These are phyloP conservation scores for Penicillium sp. DNA, from an alignment of 2,329 filamentous ascomycete genomes.

Conservation along the genomic window DNA sequence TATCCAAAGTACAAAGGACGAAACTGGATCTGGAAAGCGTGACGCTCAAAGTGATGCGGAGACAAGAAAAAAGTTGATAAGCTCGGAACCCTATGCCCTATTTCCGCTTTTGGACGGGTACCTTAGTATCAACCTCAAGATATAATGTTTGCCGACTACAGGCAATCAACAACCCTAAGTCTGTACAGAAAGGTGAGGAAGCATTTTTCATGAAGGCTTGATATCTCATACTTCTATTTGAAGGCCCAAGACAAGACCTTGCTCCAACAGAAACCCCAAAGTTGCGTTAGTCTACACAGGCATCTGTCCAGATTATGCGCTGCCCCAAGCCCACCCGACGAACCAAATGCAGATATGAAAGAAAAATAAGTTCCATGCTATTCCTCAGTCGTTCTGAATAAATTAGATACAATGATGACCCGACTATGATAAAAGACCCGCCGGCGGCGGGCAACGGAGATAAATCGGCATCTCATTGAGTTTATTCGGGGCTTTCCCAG, in stretches of 20 bases:
- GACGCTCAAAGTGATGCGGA: conserved; percentile 15
- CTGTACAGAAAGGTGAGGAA: neutral
- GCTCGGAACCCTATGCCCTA: conserved; percentile 43
- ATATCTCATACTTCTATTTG: neutral
- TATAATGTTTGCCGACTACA: neutral
- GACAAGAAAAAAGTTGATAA: conserved; percentile 33
- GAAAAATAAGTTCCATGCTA: conserved; percentile 29
- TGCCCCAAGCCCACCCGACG: conserved; percentile 2
- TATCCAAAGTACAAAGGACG: neutral
- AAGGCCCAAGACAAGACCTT: neutral
- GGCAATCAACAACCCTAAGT: neutral
- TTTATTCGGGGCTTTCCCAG: conserved; percentile 44
- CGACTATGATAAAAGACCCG: conserved; percentile 19
- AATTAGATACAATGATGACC: conserved; percentile 34
- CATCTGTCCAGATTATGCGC: neutral
- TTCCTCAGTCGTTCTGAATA: conserved; percentile 37
- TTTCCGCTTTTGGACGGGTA: conserved; percentile 27
- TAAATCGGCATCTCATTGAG: conserved; percentile 20
- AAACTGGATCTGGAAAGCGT: neutral
- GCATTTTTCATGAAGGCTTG: neutral
- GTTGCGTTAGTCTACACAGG: conserved; percentile 12
- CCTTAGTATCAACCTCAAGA: conserved; percentile 2
- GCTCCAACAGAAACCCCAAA: neutral
- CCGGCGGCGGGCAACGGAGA: conserved; percentile 19
- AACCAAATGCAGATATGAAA: conserved; percentile 14